Conservation (phyloP, 768 basidiomycete genomes). For the Tulasnella sp. region DNA sequence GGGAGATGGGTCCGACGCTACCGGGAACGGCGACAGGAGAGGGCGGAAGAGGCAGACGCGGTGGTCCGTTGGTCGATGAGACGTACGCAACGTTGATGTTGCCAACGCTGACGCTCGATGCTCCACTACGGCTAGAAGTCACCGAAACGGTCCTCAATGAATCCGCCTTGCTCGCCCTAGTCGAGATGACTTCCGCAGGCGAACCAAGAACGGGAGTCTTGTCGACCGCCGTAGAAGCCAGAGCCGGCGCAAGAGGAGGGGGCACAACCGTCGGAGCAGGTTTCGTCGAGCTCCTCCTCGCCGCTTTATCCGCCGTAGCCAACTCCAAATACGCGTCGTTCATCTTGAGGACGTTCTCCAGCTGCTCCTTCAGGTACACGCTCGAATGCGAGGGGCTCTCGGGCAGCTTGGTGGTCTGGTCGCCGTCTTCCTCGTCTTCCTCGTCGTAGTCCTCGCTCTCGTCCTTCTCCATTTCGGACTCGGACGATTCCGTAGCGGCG, state of each 20-base stretch:
- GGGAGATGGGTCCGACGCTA: neutral
- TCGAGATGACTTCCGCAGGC: neutral
- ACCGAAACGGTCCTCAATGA: neutral
- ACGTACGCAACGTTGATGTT: constrained; percentile 3
- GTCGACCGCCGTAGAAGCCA: neutral
- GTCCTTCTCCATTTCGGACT: neutral
- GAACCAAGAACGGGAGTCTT: constrained; percentile 1
- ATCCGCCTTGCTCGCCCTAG: neutral
- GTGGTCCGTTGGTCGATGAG: neutral
- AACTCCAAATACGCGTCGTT: constrained; percentile 22
- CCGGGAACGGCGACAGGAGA: constrained; percentile 1
- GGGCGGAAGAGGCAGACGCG: constrained; percentile 19
- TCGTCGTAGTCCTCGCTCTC: neutral
- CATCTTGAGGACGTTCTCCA: constrained; percentile 27
- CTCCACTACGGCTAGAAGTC: neutral
- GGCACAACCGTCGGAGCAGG: neutral
- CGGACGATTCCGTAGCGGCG: neutral
- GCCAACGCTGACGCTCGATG: neutral
- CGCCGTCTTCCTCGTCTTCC: neutral
- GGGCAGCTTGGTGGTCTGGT: neutral
- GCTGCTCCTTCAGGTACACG: constrained; percentile 20
- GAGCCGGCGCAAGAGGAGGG: neutral
- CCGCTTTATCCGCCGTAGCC: constrained; percentile 18
- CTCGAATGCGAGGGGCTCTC: constrained; percentile 11
- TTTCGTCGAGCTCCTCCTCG: constrained; percentile 1